phyloP scores from a whole-genome alignment of 2,329 filamentous ascomycete genomes.

The Cladorrhinum sp. region DNA sequence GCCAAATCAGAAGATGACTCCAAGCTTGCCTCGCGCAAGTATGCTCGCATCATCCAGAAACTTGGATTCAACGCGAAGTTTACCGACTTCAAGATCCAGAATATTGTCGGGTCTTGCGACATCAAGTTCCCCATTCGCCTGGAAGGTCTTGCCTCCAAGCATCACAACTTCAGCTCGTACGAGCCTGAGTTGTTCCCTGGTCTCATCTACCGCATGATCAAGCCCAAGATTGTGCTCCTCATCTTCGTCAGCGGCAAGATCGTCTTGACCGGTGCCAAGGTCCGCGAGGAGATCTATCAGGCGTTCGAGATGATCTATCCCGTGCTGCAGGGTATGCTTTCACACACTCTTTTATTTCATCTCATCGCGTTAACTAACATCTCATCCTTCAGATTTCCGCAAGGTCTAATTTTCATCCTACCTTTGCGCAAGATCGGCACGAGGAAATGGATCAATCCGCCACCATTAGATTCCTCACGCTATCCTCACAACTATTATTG shows the following conservation, averaged over 20 bases:
- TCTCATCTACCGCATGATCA: conserved; percentile 99
- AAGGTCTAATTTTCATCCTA: conserved; percentile 24
- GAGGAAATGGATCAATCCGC: not conserved
- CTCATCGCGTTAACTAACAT: conserved; percentile 17
- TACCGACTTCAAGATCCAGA: conserved; percentile 99
- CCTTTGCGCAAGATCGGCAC: not conserved
- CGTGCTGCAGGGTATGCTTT: conserved; percentile 73
- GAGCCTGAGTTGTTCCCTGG: conserved; percentile 98
- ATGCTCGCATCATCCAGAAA: conserved; percentile 99
- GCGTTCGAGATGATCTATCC: conserved; percentile 97
- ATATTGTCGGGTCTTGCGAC: conserved; percentile 97
- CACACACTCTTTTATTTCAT: not conserved
- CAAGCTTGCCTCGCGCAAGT: conserved; percentile 94
- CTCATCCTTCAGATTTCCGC: conserved; percentile 25
- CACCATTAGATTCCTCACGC: not conserved
- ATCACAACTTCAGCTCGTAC: conserved; percentile 99
- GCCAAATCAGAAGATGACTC: conserved; percentile 98
- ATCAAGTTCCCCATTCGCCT: conserved; percentile 99
- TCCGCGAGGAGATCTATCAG: conserved; percentile 96
- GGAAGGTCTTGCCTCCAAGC: conserved; percentile 90
- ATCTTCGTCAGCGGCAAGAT: conserved; percentile 99
- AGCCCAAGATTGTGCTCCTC: conserved; percentile 96
- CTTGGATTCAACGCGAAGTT: conserved; percentile 99
- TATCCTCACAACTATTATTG: conserved; percentile 2
- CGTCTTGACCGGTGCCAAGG: conserved; percentile 94